Base-by-base conservation (phyloP, 805 yeast species). In the Candida sanyiensis region DNA sequence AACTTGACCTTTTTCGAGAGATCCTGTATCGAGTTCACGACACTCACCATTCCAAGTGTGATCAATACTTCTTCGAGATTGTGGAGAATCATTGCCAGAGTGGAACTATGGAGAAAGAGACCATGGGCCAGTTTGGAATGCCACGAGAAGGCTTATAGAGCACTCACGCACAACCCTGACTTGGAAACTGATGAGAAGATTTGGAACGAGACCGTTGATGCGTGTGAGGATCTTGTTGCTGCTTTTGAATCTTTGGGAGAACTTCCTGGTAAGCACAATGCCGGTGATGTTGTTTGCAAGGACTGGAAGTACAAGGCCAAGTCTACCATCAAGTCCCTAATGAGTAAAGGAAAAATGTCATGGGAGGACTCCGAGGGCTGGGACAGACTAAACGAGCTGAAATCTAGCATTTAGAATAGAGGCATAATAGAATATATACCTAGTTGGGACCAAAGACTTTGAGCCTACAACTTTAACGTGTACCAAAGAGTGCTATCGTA, bases 191-290 rank as follows among this genome's bases (percentile, higher is more conserved):
- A 75, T 45, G 88, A 80, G 53, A 49, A 46, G 5, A 67, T 72
- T 0, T 89, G 95, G 95, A 72, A 75, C 45, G 80, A 76, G 25
- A 86, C 95, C 0, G 88, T 85, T 5, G 89, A 80, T 17, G 73
- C 83, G 1, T 83, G 95, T 55, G 60, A 65, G 24, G 95, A 88
- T 45, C 67, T 90, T 40, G 79, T 83, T 3, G 83, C 93, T 28
- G 90, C 96, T 1, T 90, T 88, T 57, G 88, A 81, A 54, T 80
- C 84, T 3, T 69, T 85, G 23, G 97, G 97, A n/a, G 93, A 83
- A 42, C 59, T 76, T 49, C 83, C 84, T 9, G 94, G 94, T 7
- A 80, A 76, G 51, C 73, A 80, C 52, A 83, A 82, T 18, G 88
- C 86, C 2, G 94, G 81, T 16, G 86, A 83, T 56, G 48, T 81